phyloP scores from a whole-genome alignment of 1,284 basidiomycete genomes.

The Rhodotorula sp. region DNA sequence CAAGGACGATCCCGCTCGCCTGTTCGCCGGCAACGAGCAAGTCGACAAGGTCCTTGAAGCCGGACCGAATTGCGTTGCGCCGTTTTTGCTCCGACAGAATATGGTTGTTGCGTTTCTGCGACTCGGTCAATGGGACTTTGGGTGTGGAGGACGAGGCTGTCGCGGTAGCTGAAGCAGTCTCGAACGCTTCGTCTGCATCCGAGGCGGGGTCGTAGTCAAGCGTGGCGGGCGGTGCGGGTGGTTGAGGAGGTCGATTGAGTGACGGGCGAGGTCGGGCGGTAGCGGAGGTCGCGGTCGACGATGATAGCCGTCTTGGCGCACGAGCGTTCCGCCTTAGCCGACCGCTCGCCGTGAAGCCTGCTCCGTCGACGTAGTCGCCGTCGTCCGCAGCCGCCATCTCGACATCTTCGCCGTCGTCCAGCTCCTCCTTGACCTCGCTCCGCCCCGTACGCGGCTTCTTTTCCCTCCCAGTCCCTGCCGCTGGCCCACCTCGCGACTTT shows the following conservation, averaged over 20 bases:
- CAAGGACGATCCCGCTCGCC: slow-evolving; percentile 54
- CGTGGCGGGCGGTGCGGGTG: background rate
- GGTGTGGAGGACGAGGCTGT: background rate
- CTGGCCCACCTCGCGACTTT: background rate
- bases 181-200: no score
- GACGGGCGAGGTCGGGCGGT: no score
- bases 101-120: slow-evolving; percentile 84
- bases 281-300: background rate
- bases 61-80: slow-evolving; percentile 80
- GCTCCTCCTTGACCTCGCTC: background rate
- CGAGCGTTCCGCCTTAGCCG: background rate
- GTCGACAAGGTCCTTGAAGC: slow-evolving; percentile 56
- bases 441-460: background rate
- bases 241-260: background rate
- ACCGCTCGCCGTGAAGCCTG: background rate
- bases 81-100: slow-evolving; percentile 89
- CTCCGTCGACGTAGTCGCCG: background rate
- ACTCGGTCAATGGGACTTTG: slow-evolving; percentile 59
- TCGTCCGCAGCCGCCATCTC: slow-evolving; percentile 4
- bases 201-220: background rate
- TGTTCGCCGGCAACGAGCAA: slow-evolving; percentile 49
- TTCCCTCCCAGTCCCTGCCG: background rate
- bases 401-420: slow-evolving; percentile 5
- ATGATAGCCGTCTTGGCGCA: background rate
- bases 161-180: background rate